Evolutionary conservation across 495 filamentous ascomycete genomes (phyloP).

Genomic region (Penicillium psychrofluorescens): DNA sequence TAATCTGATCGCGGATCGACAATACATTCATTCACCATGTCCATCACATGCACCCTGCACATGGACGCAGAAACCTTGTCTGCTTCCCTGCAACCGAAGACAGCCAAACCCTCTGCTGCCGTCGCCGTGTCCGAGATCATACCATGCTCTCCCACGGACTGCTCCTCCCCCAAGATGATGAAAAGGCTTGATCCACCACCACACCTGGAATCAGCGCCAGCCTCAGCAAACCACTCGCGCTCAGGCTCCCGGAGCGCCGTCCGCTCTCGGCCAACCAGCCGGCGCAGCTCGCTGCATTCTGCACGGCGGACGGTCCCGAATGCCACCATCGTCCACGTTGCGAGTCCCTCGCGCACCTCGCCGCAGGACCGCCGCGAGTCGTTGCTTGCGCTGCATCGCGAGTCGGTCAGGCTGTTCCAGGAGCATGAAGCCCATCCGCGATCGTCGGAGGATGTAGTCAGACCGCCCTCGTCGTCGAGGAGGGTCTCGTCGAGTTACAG

Average conservation of each 20-base stretch:
- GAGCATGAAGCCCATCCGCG: slow-evolving; percentile 2
- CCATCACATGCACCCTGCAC: slow-evolving; percentile 10
- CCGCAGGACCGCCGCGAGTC: slow-evolving; percentile 25
- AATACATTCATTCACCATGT: slow-evolving; percentile 2
- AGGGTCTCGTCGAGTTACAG: slow-evolving; percentile 3
- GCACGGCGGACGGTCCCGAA: slow-evolving; percentile 19
- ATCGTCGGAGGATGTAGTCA: too few relatives aligned
- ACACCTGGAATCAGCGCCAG: too few relatives aligned
- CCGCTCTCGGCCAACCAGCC: slow-evolving; percentile 20
- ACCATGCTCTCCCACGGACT: too few relatives aligned
- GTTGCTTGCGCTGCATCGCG: slow-evolving; percentile 36
- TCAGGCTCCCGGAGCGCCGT: slow-evolving; percentile 26
- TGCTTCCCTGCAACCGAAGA: too few relatives aligned
- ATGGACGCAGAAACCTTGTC: background rate
- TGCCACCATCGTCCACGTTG: slow-evolving; percentile 22
- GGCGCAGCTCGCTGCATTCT: slow-evolving; percentile 26
- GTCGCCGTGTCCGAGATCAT: slow-evolving; percentile 2
- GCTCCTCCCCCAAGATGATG: slow-evolving; percentile 4
- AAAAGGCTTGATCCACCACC: slow-evolving; percentile 14
- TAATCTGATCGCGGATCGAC: slow-evolving; percentile 10
- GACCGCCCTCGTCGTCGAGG: too few relatives aligned
- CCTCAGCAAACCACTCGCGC: slow-evolving; percentile 19
- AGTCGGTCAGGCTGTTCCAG: slow-evolving; percentile 40
- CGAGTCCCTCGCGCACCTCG: slow-evolving; percentile 8
- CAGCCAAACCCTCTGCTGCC: too few relatives aligned